A percentile compares a stretch with the other conserved stretches of the same genome.
phyloP scores from a whole-genome alignment of 2,329 filamentous ascomycete genomes.

The Penicillium occitanis region DNA sequence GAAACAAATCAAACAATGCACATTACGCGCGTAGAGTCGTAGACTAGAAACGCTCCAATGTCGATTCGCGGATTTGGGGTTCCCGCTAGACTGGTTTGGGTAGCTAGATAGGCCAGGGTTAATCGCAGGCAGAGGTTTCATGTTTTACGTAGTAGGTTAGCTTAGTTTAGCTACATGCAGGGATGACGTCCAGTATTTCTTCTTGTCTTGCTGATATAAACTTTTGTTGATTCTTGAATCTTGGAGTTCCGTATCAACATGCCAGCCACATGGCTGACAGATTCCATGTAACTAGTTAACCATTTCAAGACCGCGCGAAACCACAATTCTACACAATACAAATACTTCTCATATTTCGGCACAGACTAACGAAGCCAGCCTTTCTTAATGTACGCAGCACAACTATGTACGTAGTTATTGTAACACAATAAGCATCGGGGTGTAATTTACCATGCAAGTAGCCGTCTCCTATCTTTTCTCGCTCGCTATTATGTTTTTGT shows the following conservation, averaged over 20 bases:
- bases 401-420: not conserved
- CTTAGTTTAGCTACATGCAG: not conserved
- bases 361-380: not conserved
- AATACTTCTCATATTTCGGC: not conserved
- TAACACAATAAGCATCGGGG: not conserved
- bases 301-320: not conserved
- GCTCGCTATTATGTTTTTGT: not conserved
- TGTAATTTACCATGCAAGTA: not conserved
- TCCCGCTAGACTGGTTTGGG: slow-evolving; percentile 7
- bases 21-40: not conserved
- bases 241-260: not conserved
- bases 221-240: not conserved
- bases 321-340: not conserved
- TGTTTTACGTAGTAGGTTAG: not conserved
- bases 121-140: not conserved
- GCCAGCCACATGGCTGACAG: not conserved
- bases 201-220: not conserved
- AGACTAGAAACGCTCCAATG: not conserved
- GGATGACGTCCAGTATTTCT: not conserved
- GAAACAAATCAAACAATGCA: not conserved
- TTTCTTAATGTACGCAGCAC: not conserved
- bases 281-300: too few relatives aligned
- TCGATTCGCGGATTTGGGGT: not conserved
- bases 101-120: slow-evolving; percentile 18
- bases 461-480: not conserved